A percentile compares a stretch with the other conserved stretches of the same genome.
These are phyloP conservation scores for Torulaspora indica DNA, from an alignment of 805 yeast genomes.

Conservation along the genomic window DNA sequence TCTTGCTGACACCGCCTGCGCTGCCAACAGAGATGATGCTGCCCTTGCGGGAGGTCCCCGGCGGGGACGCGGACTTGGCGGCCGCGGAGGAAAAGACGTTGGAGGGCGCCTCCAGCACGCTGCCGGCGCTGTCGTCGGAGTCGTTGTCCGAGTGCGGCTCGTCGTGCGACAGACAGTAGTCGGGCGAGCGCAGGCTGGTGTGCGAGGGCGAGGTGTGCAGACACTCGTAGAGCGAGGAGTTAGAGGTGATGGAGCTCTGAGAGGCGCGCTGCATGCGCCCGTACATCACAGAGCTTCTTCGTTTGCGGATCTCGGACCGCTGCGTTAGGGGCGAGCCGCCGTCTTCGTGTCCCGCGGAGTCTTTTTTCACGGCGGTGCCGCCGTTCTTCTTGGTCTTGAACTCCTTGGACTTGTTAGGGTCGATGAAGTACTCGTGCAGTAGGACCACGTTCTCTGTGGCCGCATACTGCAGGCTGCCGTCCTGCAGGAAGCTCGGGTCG, in stretches of 20 bases:
- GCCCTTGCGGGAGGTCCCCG: slow-evolving; percentile 10
- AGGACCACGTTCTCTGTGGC: slow-evolving; percentile 24
- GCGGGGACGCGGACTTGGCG: slow-evolving; percentile 12
- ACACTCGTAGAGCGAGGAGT: slow-evolving; percentile 22
- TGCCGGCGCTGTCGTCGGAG: slow-evolving; percentile 13
- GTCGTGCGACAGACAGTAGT: slow-evolving; percentile 6
- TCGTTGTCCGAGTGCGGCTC: slow-evolving; percentile 11
- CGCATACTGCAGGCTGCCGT: slow-evolving; percentile 20
- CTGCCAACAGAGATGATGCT: slow-evolving; percentile 15
- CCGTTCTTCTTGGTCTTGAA: slow-evolving; percentile 20
- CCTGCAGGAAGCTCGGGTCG: slow-evolving; percentile 20
- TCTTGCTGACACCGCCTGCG: slow-evolving; percentile 8
- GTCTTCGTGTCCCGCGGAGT: not conserved
- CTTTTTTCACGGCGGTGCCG: not conserved
- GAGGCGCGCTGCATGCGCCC: slow-evolving; percentile 24
- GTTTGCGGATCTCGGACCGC: slow-evolving; percentile 23
- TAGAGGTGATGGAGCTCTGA: slow-evolving; percentile 19
- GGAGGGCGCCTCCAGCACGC: slow-evolving; percentile 10
- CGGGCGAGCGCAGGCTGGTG: slow-evolving; percentile 4
- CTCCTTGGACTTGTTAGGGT: slow-evolving; percentile 27
- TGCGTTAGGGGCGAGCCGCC: slow-evolving; percentile 4
- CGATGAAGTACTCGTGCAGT: slow-evolving; percentile 25
- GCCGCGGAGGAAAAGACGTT: slow-evolving; percentile 9
- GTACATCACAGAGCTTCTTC: slow-evolving; percentile 25
- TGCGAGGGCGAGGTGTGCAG: slow-evolving; percentile 8